These are phyloP conservation scores for Oryza longistaminata DNA, from an alignment of 176 grass and related monocot genomes.

Conservation along the genomic window DNA sequence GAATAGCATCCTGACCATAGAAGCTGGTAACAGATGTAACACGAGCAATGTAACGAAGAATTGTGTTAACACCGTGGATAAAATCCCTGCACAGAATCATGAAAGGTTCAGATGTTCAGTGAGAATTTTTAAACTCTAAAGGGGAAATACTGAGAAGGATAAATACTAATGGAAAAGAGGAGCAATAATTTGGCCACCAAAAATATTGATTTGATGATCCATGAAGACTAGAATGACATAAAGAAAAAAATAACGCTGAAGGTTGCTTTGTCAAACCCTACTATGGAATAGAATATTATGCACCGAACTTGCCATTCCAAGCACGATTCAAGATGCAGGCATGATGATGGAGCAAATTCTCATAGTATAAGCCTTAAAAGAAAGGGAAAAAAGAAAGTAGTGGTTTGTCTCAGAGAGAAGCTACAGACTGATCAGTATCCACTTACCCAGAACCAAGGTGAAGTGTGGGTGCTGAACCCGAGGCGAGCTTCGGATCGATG, in stretches of 20 bases:
- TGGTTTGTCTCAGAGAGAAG: not conserved
- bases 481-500: constrained; percentile 54
- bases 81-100: constrained; percentile 51
- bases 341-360: not conserved
- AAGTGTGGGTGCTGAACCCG: constrained; percentile 56
- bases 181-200: not conserved
- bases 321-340: not conserved
- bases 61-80: constrained; percentile 68
- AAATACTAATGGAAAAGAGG: constrained; percentile 16
- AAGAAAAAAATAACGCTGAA: constrained; percentile 3
- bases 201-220: not conserved
- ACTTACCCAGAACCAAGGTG: constrained; percentile 66
- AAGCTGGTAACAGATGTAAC: constrained; percentile 61
- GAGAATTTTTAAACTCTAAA: not conserved
- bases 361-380: not conserved
- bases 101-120: not conserved
- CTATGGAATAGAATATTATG: not conserved
- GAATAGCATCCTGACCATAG: constrained; percentile 58
- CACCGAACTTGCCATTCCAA: not conserved
- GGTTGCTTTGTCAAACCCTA: not conserved
- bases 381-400: not conserved
- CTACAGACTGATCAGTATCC: not conserved
- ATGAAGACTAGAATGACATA: not conserved
- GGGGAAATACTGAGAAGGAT: constrained; percentile 11
- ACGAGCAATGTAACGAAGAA: constrained; percentile 61